Evolutionary conservation across 768 basidiomycete species (phyloP).

Genomic region (Candolleomyces efflorescens): DNA sequence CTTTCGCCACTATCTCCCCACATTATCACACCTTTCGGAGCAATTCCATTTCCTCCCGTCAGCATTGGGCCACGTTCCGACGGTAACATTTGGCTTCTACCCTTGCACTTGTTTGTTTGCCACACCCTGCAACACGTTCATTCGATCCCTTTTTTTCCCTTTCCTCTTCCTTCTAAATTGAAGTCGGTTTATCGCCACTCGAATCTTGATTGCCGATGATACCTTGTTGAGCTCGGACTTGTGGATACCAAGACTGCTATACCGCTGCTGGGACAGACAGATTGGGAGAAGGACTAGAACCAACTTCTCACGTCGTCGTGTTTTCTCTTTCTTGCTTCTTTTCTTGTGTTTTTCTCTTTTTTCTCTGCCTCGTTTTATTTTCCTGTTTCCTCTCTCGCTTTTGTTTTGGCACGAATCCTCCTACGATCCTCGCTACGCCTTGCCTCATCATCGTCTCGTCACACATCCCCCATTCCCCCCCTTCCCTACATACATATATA

Average conservation of each 20-base stretch:
- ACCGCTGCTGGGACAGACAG: not conserved
- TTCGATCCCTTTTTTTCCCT: slow-evolving; percentile 14
- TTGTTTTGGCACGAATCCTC: slow-evolving; percentile 20
- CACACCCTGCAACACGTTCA: slow-evolving; percentile 1
- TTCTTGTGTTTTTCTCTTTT: not conserved
- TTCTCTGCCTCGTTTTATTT: not conserved
- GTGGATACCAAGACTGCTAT: not conserved
- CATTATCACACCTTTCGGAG: not conserved
- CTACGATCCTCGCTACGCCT: not conserved
- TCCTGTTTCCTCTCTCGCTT: slow-evolving; percentile 13
- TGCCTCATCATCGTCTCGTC: not conserved
- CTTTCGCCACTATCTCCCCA: not conserved
- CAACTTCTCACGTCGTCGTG: not conserved
- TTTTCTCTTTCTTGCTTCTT: not conserved
- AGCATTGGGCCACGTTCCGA: not conserved
- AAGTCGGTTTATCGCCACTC: not conserved
- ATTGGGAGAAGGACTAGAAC: not conserved
- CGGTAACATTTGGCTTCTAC: not conserved
- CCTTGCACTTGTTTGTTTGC: not conserved
- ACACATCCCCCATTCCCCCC: slow-evolving; percentile 1
- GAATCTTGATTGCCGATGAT: not conserved
- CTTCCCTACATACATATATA: slow-evolving; percentile 25
- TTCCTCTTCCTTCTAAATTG: not conserved
- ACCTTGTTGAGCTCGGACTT: not conserved
- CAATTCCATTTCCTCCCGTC: not conserved